Base-by-base conservation (phyloP, 352 stramenopile genomes). In the Phytophthora quininea region DNA sequence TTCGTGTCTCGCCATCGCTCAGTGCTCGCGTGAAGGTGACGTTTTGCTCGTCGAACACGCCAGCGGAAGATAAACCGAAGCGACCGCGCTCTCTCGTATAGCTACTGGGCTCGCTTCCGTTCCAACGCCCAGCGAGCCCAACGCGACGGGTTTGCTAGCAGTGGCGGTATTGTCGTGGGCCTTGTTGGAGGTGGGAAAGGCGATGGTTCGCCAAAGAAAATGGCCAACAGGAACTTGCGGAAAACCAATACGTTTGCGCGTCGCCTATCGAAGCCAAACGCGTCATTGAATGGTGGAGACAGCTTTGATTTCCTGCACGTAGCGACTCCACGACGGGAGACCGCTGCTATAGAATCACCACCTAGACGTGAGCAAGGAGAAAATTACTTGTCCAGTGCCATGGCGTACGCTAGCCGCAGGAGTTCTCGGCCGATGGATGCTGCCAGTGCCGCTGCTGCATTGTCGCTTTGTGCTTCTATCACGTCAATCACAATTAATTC, bases 1-100 rank as follows among this genome's bases (percentile, higher is more conserved):
- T 86, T 29, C 74, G 75, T n/a, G 69, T 86, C 35, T 73, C 67
- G 9, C 55, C 77, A 4, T 67, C 67, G 1, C 56, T 81, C 3
- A 83, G 77, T 27, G 65, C 73, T 7, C 54, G 64, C 1, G 53
- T 79, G 5, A 66, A 80, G 37, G 62, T 67, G 52, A 69, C 65
- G 2, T 64, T 60, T 53, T 47, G 45, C 2, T 32, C 37, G 19
- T 49, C 49, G 15, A 58, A 57, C 12, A 24, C 2, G 7, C 10
- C 30, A 53, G 35, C 3, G 12, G 62, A 71, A 52, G 62, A 66
- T 15, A 67, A 59, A 10, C 38, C 14, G 12, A 63, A 64, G 11
- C 51, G 29, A 8, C 51, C n/a, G 54, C 62, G 45, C 19, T 32
- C 14, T 52, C 38, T 58, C 66, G 60, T 24, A 51, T 62, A 27